phyloP scores from a whole-genome alignment of 2,329 filamentous ascomycete genomes.

The Alternaria sp. region DNA sequence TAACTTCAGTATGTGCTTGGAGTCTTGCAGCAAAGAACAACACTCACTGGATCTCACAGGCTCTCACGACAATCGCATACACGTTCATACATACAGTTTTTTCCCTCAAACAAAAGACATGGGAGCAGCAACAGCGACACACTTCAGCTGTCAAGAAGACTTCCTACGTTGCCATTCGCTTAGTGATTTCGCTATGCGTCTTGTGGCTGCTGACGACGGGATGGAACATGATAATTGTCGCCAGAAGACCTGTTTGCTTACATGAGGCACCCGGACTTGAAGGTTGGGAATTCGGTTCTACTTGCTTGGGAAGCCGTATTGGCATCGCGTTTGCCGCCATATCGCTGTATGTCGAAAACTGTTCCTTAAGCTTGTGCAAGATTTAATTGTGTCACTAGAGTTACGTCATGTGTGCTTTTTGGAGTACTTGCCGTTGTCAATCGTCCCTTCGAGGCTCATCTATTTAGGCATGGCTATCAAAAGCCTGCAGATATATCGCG shows the following conservation, averaged over 20 bases:
- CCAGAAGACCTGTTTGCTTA: conserved; percentile 47
- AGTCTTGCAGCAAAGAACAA: not conserved
- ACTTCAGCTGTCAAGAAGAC: conserved; percentile 38
- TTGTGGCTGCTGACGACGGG: conserved; percentile 50
- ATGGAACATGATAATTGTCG: conserved; percentile 52
- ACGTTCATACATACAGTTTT: conserved; percentile 47
- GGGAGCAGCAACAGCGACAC: conserved; percentile 32
- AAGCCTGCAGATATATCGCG: conserved; percentile 11
- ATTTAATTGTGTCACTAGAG: conserved; percentile 26
- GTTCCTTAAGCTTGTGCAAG: not conserved
- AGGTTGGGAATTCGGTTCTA: conserved; percentile 46
- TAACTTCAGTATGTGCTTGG: conserved; percentile 39
- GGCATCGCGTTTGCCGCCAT: conserved; percentile 44
- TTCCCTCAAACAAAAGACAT: conserved; percentile 43
- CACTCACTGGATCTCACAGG: conserved; percentile 28
- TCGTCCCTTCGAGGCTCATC: conserved; percentile 50
- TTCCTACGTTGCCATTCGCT: conserved; percentile 44
- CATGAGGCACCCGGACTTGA: conserved; percentile 26
- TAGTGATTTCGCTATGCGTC: conserved; percentile 42
- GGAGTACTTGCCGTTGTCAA: conserved; percentile 43
- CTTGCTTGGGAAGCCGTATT: conserved; percentile 41
- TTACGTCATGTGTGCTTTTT: conserved; percentile 45
- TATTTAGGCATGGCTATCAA: conserved; percentile 39
- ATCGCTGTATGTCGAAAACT: conserved; percentile 38
- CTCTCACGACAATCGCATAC: conserved; percentile 45